Conservation (phyloP, 2,329 filamentous ascomycete species). For the Ophiocordyceps australis region DNA sequence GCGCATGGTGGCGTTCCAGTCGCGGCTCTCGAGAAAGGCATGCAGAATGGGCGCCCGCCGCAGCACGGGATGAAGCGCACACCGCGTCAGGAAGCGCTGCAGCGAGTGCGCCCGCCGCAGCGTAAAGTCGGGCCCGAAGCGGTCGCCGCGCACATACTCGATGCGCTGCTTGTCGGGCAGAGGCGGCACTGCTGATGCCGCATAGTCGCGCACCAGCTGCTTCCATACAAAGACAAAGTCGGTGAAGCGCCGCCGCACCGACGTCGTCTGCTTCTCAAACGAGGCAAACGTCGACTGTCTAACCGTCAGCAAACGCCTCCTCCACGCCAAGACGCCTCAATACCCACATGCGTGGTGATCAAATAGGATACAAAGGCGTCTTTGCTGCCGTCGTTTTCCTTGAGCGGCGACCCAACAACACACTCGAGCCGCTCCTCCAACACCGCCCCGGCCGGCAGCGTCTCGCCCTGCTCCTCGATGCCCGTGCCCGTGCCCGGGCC, state of each 20-base stretch:
- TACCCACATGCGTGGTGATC: conserved; percentile 65
- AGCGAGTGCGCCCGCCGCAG: conserved; percentile 74
- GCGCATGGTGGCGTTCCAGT: conserved; percentile 96
- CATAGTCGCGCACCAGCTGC: conserved; percentile 70
- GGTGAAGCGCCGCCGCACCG: conserved; percentile 80
- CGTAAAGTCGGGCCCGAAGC: conserved; percentile 88
- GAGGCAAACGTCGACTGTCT: conserved; percentile 77
- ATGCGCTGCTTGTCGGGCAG: conserved; percentile 98
- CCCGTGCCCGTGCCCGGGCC: too few relatives aligned
- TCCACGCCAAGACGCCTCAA: not conserved
- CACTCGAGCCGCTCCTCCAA: conserved; percentile 62
- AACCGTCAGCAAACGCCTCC: not conserved
- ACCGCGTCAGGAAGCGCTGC: conserved; percentile 73
- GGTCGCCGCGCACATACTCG: conserved; percentile 93
- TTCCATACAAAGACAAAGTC: conserved; percentile 97
- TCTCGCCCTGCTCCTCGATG: conserved; percentile 10
- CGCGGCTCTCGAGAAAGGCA: conserved; percentile 76
- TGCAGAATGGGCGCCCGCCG: conserved; percentile 69
- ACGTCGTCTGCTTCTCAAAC: conserved; percentile 67
- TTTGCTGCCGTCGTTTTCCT: conserved; percentile 92
- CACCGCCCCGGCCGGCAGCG: conserved; percentile 25
- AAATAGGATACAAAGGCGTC: conserved; percentile 94
- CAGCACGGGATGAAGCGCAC: conserved; percentile 76
- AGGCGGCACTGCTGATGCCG: conserved; percentile 81
- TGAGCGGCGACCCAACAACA: conserved; percentile 64